Base-by-base conservation (phyloP, 306 rosid genomes). In the Prunus salicina region DNA sequence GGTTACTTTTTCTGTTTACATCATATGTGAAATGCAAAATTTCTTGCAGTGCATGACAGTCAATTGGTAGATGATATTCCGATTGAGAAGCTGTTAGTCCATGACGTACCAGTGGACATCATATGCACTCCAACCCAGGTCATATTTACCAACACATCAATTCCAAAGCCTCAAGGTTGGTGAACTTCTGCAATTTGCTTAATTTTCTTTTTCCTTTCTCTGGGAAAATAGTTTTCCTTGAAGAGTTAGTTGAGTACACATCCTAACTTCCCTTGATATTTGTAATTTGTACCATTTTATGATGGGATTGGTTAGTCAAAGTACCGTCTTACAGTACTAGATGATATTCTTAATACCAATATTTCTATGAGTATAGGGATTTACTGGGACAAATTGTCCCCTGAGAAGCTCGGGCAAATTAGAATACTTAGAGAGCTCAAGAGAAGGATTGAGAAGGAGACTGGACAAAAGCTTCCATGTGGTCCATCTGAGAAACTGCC, bases 331-430 rank as follows among this genome's bases (percentile, higher is more conserved):
- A 5, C 27, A 16, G 49, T 24, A 38, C n/a, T 12, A 7, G 15
- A 5, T 60, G 32, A 2, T 18, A 16, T 4, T 63, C 32, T 30
- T 18, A 22, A 46, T 63, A 49, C 13, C 6, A 5, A 15, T 24
- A 45, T 32, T 28, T 50, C 0, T 74, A 38, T 64, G 64, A 62
- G 30, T 66, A 20, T 71, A 93, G 98, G 98, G 73, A 93, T 93
- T 74, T 93, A 91, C 82, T 93, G 98, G 98, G 97, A 93, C 72
- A 90, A 89, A 80, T 72, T 93, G 81, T 93, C 98, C 78, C 97
- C 96, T 43, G 97, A 90, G 84, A 93, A 93, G 86, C 82, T 93
- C 41, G 89, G 90, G 38, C 96, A 91, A 87, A 84, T 93, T 49
- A 89, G 84, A 63, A 78, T 93, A 80, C 96, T 93, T 3, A 79